Percentiles rank a stretch among this genome's conserved stretches.
Conservation (phyloP, 2,329 filamentous ascomycete genomes). For the Apiospora phragmitis region DNA sequence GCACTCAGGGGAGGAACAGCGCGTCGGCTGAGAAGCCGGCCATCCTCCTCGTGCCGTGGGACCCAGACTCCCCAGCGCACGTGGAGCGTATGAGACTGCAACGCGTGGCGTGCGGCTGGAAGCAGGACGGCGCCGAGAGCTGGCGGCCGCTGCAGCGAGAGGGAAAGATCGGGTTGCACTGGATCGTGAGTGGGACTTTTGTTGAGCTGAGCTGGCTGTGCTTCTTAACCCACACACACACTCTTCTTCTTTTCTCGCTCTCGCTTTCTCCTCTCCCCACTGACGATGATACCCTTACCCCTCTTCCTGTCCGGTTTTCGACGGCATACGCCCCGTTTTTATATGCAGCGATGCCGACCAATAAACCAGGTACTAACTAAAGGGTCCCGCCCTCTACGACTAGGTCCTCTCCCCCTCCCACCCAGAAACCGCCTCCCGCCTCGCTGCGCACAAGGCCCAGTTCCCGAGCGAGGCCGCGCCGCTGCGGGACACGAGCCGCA, state of each 20-base stretch:
- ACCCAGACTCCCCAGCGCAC: conserved; percentile 24
- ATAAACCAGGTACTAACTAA: not conserved
- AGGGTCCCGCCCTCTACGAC: not conserved
- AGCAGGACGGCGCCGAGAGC: conserved; percentile 16
- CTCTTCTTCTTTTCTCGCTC: no score
- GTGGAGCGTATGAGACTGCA: conserved; percentile 24
- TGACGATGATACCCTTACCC: not conserved
- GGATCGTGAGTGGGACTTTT: conserved; percentile 22
- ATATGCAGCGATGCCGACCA: not conserved
- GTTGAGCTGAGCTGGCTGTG: conserved; percentile 2
- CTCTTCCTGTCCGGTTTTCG: not conserved
- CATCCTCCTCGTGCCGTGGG: conserved; percentile 26
- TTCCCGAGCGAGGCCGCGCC: conserved; percentile 20
- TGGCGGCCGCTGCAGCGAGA: conserved; percentile 24
- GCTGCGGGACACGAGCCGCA: conserved; percentile 21
- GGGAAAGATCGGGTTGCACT: conserved; percentile 20
- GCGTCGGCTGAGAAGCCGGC: not conserved
- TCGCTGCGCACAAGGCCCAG: conserved; percentile 23
- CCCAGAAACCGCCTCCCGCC: conserved; percentile 14
- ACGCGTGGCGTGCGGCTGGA: conserved; percentile 28
- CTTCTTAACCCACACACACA: no score
- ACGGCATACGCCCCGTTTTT: not conserved
- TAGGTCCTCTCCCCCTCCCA: conserved; percentile 20
- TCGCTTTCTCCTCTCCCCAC: not conserved
- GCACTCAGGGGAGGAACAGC: not conserved